phyloP scores from a whole-genome alignment of 2,329 filamentous ascomycete species.

The Sarocladium strictum region DNA sequence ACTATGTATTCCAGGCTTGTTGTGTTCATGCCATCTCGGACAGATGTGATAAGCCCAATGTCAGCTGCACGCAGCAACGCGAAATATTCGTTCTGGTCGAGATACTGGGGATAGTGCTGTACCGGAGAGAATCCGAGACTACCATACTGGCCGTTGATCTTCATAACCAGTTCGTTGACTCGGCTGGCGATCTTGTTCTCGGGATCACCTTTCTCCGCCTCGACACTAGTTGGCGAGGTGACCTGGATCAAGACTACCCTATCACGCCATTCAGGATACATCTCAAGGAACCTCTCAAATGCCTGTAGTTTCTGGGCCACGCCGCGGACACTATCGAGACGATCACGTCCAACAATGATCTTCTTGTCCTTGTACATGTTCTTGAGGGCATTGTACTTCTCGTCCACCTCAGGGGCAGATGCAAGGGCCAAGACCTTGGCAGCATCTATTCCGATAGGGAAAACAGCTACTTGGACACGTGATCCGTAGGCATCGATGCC shows the following conservation, averaged over 20 bases:
- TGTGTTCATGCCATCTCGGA: constrained; percentile 96
- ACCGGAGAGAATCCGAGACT: constrained; percentile 86
- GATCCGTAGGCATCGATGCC: constrained; percentile 86
- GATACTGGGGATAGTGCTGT: constrained; percentile 90
- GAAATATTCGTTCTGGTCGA: constrained; percentile 87
- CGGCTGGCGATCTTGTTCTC: constrained; percentile 80
- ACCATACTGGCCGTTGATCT: constrained; percentile 87
- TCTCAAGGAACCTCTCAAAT: constrained; percentile 85
- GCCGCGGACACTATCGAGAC: constrained; percentile 87
- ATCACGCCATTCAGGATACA: constrained; percentile 86
- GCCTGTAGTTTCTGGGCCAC: constrained; percentile 95
- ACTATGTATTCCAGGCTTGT: constrained; percentile 92
- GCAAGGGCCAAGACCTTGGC: constrained; percentile 69
- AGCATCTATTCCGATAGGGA: constrained; percentile 93
- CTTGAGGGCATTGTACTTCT: constrained; percentile 67
- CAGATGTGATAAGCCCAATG: constrained; percentile 89
- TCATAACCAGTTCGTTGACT: constrained; percentile 83
- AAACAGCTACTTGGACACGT: constrained; percentile 85
- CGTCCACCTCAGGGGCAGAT: constrained; percentile 63
- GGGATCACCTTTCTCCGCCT: constrained; percentile 69
- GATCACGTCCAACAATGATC: constrained; percentile 89
- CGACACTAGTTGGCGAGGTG: constrained; percentile 77
- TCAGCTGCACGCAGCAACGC: constrained; percentile 86
- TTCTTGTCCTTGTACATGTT: constrained; percentile 83
- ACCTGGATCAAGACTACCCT: constrained; percentile 93